Evolutionary conservation across 208 protist species (phyloP), one percentile per base, ranked within the genome.

Genomic region (Tritrichomonas foetus): DNA sequence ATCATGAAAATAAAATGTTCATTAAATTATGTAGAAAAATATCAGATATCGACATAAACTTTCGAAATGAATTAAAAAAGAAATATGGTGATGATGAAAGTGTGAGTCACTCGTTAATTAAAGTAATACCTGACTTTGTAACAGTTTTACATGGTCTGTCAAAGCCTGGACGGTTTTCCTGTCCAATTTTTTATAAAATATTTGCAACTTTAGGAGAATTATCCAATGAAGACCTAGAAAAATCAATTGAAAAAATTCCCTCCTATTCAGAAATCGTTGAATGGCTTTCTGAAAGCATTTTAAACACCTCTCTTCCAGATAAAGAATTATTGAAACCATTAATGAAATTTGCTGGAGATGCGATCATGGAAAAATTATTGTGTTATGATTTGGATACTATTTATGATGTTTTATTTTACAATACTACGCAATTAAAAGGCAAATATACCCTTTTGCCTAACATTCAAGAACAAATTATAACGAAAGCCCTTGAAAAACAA

Each of bases 21-120:
- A 89, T 89, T 50, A 89, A 89, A 20, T 57, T 89, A 53, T 89
- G 78, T 57, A 47, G 57, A 57, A 5, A 89, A 39, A 53, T 89
- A n/a, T 33, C 8, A 16, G 1, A 39, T 44, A 39, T 57, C 27
- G 25, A 69, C 8, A 3, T 8, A 11, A n/a, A 11, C 5, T 69
- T 69, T 30, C 13, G 11, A 69, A 69, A 69, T 11, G 3, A 69
- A 69, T 30, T 69, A 69, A 33, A n/a, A 30, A 69, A 69, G n/a
- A 33, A 8, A 69, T 69, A 69, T 69, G 8, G 3, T n/a, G n/a
- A 69, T n/a, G 25, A 30, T n/a, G n/a, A 61, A 61, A 61, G 16
- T 69, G n/a, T n/a, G n/a, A 69, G 13, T n/a, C 27, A 11, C 5
- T 33, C 13, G 13, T 69, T 69, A 16, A 69, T 69, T 11, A 69